Evolutionary conservation across 805 yeast species (phyloP).

Genomic region (Candida namnaoensis): DNA sequence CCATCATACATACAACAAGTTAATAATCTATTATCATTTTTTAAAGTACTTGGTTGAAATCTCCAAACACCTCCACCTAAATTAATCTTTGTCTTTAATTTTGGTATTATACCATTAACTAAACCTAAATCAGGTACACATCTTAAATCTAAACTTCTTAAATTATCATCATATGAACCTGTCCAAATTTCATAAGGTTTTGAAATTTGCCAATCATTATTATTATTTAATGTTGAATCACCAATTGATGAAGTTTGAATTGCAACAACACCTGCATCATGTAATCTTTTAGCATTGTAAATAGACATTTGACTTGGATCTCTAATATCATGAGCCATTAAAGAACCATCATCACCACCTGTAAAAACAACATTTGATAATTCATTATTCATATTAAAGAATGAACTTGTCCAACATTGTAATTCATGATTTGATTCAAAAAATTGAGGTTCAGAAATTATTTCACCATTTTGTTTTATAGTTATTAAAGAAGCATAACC

Average conservation of each 20-base stretch:
- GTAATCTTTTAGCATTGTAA: constrained; percentile 43
- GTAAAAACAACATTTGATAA: constrained; percentile 55
- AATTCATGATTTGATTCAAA: constrained; percentile 45
- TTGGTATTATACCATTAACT: constrained; percentile 46
- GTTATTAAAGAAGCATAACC: constrained; percentile 49
- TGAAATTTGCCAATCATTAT: constrained; percentile 29
- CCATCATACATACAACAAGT: constrained; percentile 97
- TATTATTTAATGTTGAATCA: neutral
- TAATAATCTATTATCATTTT: constrained; percentile 39
- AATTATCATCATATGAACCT: constrained; percentile 84
- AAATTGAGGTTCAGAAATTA: constrained; percentile 4
- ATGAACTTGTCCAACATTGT: constrained; percentile 86
- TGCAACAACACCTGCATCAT: constrained; percentile 87
- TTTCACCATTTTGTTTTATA: constrained; percentile 8
- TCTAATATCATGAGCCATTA: constrained; percentile 68
- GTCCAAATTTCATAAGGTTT: constrained; percentile 57
- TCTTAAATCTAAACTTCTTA: constrained; percentile 64
- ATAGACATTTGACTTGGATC: constrained; percentile 19
- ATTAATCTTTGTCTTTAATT: constrained; percentile 31
- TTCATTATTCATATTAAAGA: constrained; percentile 42
- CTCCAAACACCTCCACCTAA: constrained; percentile 97
- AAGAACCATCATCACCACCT: constrained; percentile 84
- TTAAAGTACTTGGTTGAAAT: constrained; percentile 50
- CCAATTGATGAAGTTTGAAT: constrained; percentile 45
- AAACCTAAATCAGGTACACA: constrained; percentile 31